Base-by-base conservation (phyloP, 306 rosid genomes). In the Citrullus mucosospermus region DNA sequence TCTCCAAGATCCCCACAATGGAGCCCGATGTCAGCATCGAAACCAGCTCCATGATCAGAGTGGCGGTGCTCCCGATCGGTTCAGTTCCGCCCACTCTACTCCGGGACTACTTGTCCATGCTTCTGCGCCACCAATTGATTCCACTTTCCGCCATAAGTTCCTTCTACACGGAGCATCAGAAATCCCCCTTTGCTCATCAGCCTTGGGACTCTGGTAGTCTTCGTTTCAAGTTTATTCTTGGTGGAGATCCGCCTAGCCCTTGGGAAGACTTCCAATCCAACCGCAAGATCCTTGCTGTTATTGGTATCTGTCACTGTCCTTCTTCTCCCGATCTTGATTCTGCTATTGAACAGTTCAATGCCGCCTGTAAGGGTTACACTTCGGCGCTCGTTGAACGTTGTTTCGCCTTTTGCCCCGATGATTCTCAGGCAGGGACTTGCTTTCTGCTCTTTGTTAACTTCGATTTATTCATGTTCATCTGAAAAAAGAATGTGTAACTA, bases 181-280 rank as follows among this genome's bases (percentile, higher is more conserved):
- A 95, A 80, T 92, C 98, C 0, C 99, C 99, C 0, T 95, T 95
- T 79, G 82, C 97, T 1, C 84, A 88, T 46, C 99, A 95, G 72
- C 99, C 99, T 0, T 95, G 99, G 99, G 93, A 91, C 53, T 83
- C 97, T 38, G 97, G 98, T 3, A 88, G 87, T 77, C 87, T 95
- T 74, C 90, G 96, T 0, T 92, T 92, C 88, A 91, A 91, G 82
- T 95, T 92, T 81, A 85, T 95, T 25, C 90, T 92, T 59, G 97
- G 97, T 15, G 99, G 99, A 1, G 84, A 87, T 10, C 88, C 92
- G 5, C 93, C 96, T 0, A 84, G 91, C 11, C 97, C 99, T 1
- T 95, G 99, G 99, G 99, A 95, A 80, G 99, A 95, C 80, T 95
- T 95, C 73, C 98, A 95, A 75, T 91, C 97, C 48, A 87, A 90